Percentiles rank a stretch among this genome's conserved stretches.
These are phyloP conservation scores for Alternaria burnsii DNA, from an alignment of 2,329 filamentous ascomycete species.

Conservation along the genomic window DNA sequence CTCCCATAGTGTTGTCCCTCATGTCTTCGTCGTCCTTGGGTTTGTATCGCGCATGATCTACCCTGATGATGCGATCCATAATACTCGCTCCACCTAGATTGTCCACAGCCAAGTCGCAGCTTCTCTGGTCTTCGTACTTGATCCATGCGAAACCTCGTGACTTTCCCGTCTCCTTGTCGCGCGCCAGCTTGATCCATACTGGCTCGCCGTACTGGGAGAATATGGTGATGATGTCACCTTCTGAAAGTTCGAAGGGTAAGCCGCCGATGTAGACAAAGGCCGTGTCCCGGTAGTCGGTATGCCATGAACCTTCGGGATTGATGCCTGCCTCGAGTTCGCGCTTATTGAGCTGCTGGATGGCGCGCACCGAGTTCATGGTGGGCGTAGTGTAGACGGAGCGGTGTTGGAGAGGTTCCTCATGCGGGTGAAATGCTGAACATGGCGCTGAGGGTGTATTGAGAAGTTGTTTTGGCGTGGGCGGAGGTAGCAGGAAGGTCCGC, in stretches of 20 bases:
- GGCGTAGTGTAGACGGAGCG: background rate
- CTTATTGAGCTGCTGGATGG: constrained; percentile 92
- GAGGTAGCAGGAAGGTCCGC: constrained; percentile 8
- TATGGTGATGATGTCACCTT: constrained; percentile 94
- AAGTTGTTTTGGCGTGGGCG: background rate
- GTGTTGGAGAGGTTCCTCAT: background rate
- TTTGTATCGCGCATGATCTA: constrained; percentile 95
- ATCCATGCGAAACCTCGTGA: constrained; percentile 94
- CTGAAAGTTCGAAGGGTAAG: constrained; percentile 88
- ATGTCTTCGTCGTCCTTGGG: constrained; percentile 76
- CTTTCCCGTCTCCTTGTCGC: constrained; percentile 96
- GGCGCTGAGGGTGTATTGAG: background rate
- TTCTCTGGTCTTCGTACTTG: constrained; percentile 98
- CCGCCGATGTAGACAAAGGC: constrained; percentile 97
- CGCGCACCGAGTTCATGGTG: constrained; percentile 91
- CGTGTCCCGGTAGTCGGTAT: constrained; percentile 96
- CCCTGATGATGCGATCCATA: constrained; percentile 79
- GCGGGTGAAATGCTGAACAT: background rate
- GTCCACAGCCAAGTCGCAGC: constrained; percentile 94
- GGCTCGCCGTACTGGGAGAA: constrained; percentile 98
- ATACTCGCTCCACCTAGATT: constrained; percentile 90
- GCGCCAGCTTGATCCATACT: constrained; percentile 87
- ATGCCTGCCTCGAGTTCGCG: constrained; percentile 91
- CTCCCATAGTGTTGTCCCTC: constrained; percentile 68
- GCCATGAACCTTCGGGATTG: constrained; percentile 89